Evolutionary conservation across 2,329 filamentous ascomycete genomes (phyloP).

Genomic region (Verticillium nubilum): DNA sequence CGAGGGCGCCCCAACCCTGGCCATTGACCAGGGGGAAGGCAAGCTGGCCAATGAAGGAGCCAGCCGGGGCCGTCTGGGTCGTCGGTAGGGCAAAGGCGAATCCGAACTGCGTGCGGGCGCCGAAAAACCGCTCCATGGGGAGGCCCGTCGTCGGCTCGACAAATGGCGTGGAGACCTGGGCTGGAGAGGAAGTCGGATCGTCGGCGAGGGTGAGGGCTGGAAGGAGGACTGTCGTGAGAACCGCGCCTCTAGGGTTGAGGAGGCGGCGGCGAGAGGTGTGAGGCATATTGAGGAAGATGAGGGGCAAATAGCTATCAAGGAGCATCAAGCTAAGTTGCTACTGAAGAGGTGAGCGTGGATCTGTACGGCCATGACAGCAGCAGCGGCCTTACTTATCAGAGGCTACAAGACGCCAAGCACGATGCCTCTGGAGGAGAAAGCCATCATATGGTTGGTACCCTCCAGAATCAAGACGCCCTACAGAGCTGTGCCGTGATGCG

Average conservation of each 20-base stretch:
- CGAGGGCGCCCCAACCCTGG: constrained; percentile 39
- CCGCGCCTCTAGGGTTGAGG: not conserved
- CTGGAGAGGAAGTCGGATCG: constrained; percentile 9
- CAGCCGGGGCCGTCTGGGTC: constrained; percentile 20
- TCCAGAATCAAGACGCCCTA: not conserved
- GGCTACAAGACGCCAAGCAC: too few species aligned
- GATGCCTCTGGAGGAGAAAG: too few species aligned
- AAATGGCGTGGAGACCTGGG: constrained; percentile 16
- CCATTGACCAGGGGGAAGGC: constrained; percentile 31
- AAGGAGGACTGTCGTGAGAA: not conserved
- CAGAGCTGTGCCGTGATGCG: not conserved
- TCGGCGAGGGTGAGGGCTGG: not conserved
- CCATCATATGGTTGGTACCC: too few species aligned
- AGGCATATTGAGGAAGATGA: not conserved
- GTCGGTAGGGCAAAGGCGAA: constrained; percentile 38
- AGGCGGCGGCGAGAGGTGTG: not conserved
- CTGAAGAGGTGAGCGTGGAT: not conserved
- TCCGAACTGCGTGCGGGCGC: constrained; percentile 28
- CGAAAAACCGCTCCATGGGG: constrained; percentile 31
- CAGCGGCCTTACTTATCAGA: too few species aligned
- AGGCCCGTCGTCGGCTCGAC: constrained; percentile 26
- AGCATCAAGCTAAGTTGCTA: not conserved
- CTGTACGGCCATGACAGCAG: too few species aligned
- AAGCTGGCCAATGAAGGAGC: constrained; percentile 43
- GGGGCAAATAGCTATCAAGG: too few species aligned